Evolutionary conservation across 306 rosid species (phyloP), one percentile per base, ranked within the genome.

Genomic region (Biancaea sappan): DNA sequence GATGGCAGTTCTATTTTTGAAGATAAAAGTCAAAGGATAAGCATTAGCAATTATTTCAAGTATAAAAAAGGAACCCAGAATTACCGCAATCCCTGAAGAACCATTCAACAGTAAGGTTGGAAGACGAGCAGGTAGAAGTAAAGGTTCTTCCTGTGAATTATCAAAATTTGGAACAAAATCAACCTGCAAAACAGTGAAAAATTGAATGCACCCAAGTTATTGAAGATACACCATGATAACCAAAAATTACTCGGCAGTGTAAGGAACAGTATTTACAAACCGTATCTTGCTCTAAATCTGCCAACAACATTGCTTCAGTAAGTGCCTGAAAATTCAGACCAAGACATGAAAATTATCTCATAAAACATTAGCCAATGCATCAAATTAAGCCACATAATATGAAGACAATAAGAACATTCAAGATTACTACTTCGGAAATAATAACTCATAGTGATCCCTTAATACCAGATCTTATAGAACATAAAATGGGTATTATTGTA

Each of bases 71-170:
- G 60, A 53, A 77, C 50, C 16, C 54, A 59, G 62, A 71, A 80
- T 47, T 84, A 94, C 99, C 92, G 99, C 99, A 82, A 94, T 94
- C 77, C 99, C 99, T 59, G 99, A 94, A 79, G 99, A 85, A 75
- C 99, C 99, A 79, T 94, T 94, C 83, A 94, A 81, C 84, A 94
- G 80, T 72, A 94, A 75, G 76, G 85, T 90, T 51, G 99, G 99
- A 68, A 94, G 92, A 14, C 99, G 97, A 77, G 99, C 90, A 25
- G 99, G 99, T 71, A 94, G 86, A 64, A 94, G 80, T 56, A 92
- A 86, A 22, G 99, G 97, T 78, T 94, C 99, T 81, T 87, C 90
- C 81, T 94, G 97, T 67, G 99, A 92, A 82, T 86, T 84, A 86
- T 94, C 99, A 76, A 94, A 94, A 85, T 94, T 94, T 61, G 95